Conservation (phyloP, 768 basidiomycete genomes). For the Phanerochaete carnosa region DNA sequence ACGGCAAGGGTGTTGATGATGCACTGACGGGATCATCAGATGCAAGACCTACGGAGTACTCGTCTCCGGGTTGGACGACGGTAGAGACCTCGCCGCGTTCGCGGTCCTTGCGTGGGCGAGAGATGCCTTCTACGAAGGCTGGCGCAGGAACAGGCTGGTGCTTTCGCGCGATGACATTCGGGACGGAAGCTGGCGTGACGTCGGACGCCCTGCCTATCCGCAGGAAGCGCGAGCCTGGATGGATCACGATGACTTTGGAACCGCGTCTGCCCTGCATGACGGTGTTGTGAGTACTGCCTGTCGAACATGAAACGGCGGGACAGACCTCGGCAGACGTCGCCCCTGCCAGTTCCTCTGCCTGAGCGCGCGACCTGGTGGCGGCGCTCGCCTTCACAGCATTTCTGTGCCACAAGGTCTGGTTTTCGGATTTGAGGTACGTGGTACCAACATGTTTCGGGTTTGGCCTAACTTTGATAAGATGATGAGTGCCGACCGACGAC, state of each 20-base stretch:
- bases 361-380: conserved; percentile 41
- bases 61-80: conserved; percentile 38
- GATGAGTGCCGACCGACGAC: not conserved
- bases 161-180: conserved; percentile 72
- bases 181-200: conserved; percentile 64
- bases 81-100: conserved; percentile 21
- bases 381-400: conserved; percentile 45
- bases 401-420: conserved; percentile 70
- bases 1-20: not conserved
- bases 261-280: conserved; percentile 55
- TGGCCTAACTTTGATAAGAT: conserved; percentile 38
- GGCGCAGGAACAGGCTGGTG: conserved; percentile 43
- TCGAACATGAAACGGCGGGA: not conserved
- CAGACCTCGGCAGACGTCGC: conserved; percentile 2
- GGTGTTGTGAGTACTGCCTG: not conserved
- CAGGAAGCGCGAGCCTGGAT: conserved; percentile 71
- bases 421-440: conserved; percentile 74
- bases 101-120: conserved; percentile 47
- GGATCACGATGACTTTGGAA: conserved; percentile 74
- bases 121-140: conserved; percentile 46
- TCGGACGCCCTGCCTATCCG: conserved; percentile 78
- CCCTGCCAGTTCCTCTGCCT: not conserved
- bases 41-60: conserved; percentile 41
- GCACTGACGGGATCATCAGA: conserved; percentile 64
- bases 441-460: conserved; percentile 81